Evolutionary conservation across 106 monocot species (phyloP).

Genomic region (Platanthera zijinensis): DNA sequence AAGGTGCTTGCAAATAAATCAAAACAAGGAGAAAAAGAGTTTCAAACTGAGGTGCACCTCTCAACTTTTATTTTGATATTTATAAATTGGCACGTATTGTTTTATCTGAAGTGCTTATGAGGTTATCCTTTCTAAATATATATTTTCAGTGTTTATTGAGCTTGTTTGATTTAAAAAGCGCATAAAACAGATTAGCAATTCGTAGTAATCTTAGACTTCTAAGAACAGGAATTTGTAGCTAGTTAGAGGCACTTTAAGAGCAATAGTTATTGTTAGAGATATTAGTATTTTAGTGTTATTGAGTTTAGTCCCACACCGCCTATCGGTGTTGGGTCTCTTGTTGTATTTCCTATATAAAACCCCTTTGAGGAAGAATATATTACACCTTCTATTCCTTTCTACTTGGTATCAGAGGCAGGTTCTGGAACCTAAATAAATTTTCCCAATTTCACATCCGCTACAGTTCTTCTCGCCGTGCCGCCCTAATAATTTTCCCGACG

Average conservation of each 20-base stretch:
- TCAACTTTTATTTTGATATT: neutral
- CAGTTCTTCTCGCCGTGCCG: too few relatives aligned
- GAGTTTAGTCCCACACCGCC: too few relatives aligned
- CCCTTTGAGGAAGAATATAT: too few relatives aligned
- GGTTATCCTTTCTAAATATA: neutral
- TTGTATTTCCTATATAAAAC: too few relatives aligned
- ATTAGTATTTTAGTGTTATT: too few relatives aligned
- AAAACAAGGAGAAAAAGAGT: constrained; percentile 90
- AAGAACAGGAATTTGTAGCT: neutral
- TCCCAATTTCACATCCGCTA: too few relatives aligned
- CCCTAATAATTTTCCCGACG: too few relatives aligned
- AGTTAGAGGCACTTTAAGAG: neutral
- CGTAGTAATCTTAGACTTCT: neutral
- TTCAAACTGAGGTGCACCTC: constrained; percentile 73
- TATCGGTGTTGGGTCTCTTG: too few relatives aligned
- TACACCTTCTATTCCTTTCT: too few relatives aligned
- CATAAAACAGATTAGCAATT: neutral
- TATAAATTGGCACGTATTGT: neutral
- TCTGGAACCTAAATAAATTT: too few relatives aligned
- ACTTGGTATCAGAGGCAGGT: too few relatives aligned
- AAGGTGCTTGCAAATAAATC: constrained; percentile 85
- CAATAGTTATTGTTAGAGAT: neutral
- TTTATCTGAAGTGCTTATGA: neutral
- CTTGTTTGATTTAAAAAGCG: neutral
- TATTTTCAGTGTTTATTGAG: neutral